Base-by-base conservation (phyloP, 2,329 filamentous ascomycete species). In the Pseudogymnoascus sp. region DNA sequence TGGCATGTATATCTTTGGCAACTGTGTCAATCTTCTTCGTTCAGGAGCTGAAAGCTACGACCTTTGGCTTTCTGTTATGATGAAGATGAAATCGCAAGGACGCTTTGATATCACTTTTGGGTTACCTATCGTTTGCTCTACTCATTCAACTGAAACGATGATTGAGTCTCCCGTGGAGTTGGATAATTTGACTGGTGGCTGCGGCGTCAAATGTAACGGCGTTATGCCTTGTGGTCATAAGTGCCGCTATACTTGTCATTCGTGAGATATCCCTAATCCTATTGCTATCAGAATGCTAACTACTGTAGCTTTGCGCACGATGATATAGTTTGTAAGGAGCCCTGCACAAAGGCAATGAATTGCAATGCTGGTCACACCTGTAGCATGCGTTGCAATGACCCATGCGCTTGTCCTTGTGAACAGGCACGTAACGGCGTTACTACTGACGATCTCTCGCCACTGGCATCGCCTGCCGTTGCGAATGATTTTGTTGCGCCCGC, bases 1-100 rank as follows among this genome's bases (percentile, higher is more conserved):
- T 5, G 92, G 92, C 0, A 85, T 96, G 65, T 96, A 93, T 74
- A 80, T 96, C 41, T 96, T 96, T 72, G 93, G 92, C 1, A 91
- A 96, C 70, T 83, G 83, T 11, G 69, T 80, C 7, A 83, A 82
- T 37, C 67, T 84, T 0, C 67, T 66, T 31, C 63, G 62, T 14
- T 61, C 51, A 11, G 41, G 68, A 70, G 41, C 63, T 23, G 1
- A 63, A 67, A 16, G 73, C 11, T 67, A 71, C 6, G 36, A 64
- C 1, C 60, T 75, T 8, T 75, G 71, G 71, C 19, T 63, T 11
- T 69, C 71, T 11, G 74, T 82, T 1, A 65, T 76, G 5, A 11
- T 73, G 0, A 70, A 75, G 1, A 81, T 88, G 71, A 54, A 57
- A n/a, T 64, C 69, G 0, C 77, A 79, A 43, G 66, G 70, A 3